Base-by-base conservation (phyloP, 202 grass and related monocot species). In the Digitaria exilis region DNA sequence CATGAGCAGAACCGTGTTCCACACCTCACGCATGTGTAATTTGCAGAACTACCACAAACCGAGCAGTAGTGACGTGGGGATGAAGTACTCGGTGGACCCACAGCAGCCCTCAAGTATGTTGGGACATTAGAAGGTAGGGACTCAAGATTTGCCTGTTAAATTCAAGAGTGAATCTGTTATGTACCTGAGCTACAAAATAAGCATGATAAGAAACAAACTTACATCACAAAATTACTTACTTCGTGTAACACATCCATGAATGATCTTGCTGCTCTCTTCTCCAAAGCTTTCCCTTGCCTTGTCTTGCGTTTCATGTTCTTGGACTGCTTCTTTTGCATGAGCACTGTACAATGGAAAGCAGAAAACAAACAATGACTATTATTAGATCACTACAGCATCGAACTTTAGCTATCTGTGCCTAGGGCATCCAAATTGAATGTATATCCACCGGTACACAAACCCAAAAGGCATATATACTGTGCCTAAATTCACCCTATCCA, bases 281-380 rank as follows among this genome's bases (percentile, higher is more conserved):
- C 90, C 75, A 98, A 76, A 67, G 93, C 96, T 91, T 94, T 98
- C 41, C 88, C 93, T 84, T 94, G 96, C 64, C 91, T 88, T n/a
- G 96, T 94, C 86, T 98, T 98, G 58, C 93, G 85, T 77, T 96
- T 98, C 88, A 90, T 94, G 37, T 82, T 89, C 80, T 96, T 98
- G 16, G 91, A 76, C 59, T 95, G 96, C 78, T 98, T 98, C 75
- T 92, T 98, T 85, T 98, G 89, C 85, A 83, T 84, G 71, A 91
- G 87, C 28, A 88, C 93, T 95, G 75, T 14, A 83, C 3, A 74
- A 58, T 73, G 28, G 15, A 21, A 82, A 73, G 0, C 34, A 73
- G 44, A 52, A 76, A 76, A 80, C 4, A 42, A 31, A 73, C 59
- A 8, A 69, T 80, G 26, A 24, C 16, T 18, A 65, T 35, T 17